Evolutionary conservation across 352 stramenopile genomes (phyloP).

Genomic region (Globisporangium acanthophoron): DNA sequence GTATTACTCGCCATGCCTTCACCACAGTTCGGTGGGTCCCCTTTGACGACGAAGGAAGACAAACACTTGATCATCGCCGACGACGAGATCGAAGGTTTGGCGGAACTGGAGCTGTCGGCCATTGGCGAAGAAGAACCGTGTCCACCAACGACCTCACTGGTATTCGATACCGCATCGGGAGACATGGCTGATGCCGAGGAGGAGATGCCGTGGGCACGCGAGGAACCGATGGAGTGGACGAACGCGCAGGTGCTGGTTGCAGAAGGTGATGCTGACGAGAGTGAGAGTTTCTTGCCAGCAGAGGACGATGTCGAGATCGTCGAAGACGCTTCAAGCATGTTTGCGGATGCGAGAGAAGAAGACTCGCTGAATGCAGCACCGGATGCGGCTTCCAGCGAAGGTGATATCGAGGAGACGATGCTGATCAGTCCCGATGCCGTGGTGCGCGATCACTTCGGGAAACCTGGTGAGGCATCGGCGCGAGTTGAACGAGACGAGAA

Average conservation of each 20-base stretch:
- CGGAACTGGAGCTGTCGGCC: neutral
- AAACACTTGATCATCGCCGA: too few species aligned
- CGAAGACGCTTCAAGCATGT: too few species aligned
- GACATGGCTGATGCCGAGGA: neutral
- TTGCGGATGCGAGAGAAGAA: neutral
- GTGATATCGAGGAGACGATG: constrained; percentile 15
- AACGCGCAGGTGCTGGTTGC: too few species aligned
- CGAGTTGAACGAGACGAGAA: constrained; percentile 1
- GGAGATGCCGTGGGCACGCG: neutral
- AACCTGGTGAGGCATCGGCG: neutral
- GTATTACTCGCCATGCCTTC: neutral
- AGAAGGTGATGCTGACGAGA: too few species aligned
- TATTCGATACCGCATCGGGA: neutral
- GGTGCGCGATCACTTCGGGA: neutral
- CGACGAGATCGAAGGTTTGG: neutral
- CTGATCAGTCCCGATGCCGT: constrained; percentile 4
- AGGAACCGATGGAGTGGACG: neutral
- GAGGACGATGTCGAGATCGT: too few species aligned
- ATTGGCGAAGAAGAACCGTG: neutral
- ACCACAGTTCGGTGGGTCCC: neutral
- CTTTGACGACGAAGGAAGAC: neutral
- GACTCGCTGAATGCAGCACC: neutral
- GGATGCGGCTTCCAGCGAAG: neutral
- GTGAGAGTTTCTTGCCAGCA: too few species aligned
- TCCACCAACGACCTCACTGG: neutral